These are phyloP conservation scores for Eutrema japonicum DNA, from an alignment of 345 rosid species.

Conservation along the genomic window DNA sequence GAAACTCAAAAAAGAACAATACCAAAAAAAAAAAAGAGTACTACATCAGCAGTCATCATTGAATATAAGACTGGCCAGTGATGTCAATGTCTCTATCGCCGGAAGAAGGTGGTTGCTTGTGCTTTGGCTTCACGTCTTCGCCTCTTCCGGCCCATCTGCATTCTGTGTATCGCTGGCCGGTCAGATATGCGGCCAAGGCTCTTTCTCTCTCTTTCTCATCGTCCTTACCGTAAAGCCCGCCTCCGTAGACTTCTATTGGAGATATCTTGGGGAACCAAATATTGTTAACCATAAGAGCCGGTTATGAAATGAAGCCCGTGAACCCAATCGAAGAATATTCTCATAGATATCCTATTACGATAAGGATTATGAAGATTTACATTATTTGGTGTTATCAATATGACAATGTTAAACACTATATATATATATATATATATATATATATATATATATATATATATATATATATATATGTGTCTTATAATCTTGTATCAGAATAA, in stretches of 20 bases:
- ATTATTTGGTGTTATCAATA: too few species aligned
- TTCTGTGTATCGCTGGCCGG: constrained; percentile 69
- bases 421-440: too few species aligned
- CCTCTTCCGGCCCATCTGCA: constrained; percentile 59
- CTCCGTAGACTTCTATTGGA: constrained; percentile 73
- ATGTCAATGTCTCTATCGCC: constrained; percentile 67
- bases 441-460: too few species aligned
- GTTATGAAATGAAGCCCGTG: too few species aligned
- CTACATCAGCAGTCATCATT: background rate
- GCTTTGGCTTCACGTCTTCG: constrained; percentile 46
- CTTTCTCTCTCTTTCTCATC: constrained; percentile 33
- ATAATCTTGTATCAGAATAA: too few species aligned
- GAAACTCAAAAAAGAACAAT: background rate
- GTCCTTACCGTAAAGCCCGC: constrained; percentile 65
- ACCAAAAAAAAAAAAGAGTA: background rate
- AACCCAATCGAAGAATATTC: too few species aligned
- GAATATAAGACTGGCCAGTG: constrained; percentile 76
- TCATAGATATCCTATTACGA: too few species aligned
- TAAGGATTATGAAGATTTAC: too few species aligned
- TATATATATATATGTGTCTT: too few species aligned
- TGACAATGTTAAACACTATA: too few species aligned
- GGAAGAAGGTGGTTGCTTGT: constrained; percentile 56
- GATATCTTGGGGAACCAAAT: too few species aligned
- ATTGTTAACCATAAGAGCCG: too few species aligned
- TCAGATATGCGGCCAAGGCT: constrained; percentile 19